Base-by-base conservation (phyloP, 148 eudicot genomes). In the Limonium bicolor region DNA sequence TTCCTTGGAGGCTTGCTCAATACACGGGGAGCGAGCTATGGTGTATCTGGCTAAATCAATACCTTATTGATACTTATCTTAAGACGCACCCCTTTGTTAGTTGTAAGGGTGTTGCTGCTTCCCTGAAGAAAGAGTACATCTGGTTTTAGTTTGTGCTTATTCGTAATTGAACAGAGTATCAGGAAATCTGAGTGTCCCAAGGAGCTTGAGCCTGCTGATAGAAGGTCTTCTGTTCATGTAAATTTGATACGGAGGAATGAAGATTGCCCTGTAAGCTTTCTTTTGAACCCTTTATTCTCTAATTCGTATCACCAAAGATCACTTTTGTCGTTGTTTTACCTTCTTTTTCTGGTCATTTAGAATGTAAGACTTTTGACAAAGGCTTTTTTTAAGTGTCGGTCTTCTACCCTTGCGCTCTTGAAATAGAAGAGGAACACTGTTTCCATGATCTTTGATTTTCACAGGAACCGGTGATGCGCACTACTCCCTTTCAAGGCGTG, bases 141-240 rank as follows among this genome's bases (percentile, higher is more conserved):
- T n/a, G n/a, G n/a, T n/a, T n/a, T n/a, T n/a, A n/a, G n/a, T n/a
- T 43, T 9, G 17, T 34, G 9, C 8, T 7, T 11, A 44, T 14
- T 34, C 7, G 28, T 24, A 31, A 12, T 10, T 32, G 15, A 53
- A 55, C 73, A 85, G 95, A 80, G 95, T 64, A 72, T 85, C 25
- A 64, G 35, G 19, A 80, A 63, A n/a, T 71, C 86, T 0, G 95
- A 80, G 65, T 80, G 82, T 53, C 95, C 92, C 2, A 56, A 60
- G 36, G 90, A 85, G 56, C 82, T 85, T 36, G 74, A 56, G 52
- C 82, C 95, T 12, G 65, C 70, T 21, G 74, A 77, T 46, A 55
- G 56, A 54, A 66, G 66, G 54, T 60, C 74, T 19, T 1, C 62
- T 8, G 85, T 80, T 51, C 68, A 62, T 36, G 77, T 71, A 51